Percentiles rank a stretch among this genome's conserved stretches.
Evolutionary conservation across 2,329 filamentous ascomycete species (phyloP).

Genomic region (Ophiostoma pallidulum): DNA sequence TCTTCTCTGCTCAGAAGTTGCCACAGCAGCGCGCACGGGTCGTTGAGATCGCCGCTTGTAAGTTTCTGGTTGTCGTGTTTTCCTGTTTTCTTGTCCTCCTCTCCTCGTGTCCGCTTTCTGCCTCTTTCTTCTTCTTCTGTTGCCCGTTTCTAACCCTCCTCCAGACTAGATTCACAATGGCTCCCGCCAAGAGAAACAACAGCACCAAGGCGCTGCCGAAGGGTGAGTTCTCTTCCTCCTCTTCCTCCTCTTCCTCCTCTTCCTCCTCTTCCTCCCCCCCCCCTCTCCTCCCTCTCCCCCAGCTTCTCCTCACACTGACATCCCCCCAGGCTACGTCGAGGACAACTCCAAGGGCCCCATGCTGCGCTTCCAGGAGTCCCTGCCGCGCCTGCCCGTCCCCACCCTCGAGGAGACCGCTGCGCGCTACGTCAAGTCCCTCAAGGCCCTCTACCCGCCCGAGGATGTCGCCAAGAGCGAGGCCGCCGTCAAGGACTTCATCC

Average conservation of each 20-base stretch:
- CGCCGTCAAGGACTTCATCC: slow-evolving; percentile 80
- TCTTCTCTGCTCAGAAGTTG: slow-evolving; percentile 25
- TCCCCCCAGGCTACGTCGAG: slow-evolving; percentile 60
- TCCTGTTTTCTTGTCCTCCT: background rate
- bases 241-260: slow-evolving; percentile 30
- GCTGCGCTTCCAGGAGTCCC: slow-evolving; percentile 79
- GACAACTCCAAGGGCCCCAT: slow-evolving; percentile 70
- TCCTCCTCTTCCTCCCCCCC: background rate
- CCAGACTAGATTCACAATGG: slow-evolving; percentile 34
- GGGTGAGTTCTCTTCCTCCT: slow-evolving; percentile 28
- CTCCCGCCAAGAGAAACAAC: slow-evolving; percentile 44
- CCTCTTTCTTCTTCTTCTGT: background rate
- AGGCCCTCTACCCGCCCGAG: slow-evolving; percentile 58
- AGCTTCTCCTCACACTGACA: background rate
- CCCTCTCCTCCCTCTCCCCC: background rate
- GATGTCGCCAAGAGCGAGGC: slow-evolving; percentile 68
- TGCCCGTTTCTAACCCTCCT: slow-evolving; percentile 1
- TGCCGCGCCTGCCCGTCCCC: slow-evolving; percentile 69
- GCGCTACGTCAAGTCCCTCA: slow-evolving; percentile 71
- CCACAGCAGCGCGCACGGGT: slow-evolving; percentile 9
- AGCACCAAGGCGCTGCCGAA: slow-evolving; percentile 33
- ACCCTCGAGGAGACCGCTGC: slow-evolving; percentile 73
- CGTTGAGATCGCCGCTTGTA: slow-evolving; percentile 16
- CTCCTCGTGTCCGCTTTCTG: background rate
- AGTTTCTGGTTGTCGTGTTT: background rate